These are phyloP conservation scores for Chlorociboria aeruginascens DNA, from an alignment of 495 filamentous ascomycete genomes.

Conservation along the genomic window DNA sequence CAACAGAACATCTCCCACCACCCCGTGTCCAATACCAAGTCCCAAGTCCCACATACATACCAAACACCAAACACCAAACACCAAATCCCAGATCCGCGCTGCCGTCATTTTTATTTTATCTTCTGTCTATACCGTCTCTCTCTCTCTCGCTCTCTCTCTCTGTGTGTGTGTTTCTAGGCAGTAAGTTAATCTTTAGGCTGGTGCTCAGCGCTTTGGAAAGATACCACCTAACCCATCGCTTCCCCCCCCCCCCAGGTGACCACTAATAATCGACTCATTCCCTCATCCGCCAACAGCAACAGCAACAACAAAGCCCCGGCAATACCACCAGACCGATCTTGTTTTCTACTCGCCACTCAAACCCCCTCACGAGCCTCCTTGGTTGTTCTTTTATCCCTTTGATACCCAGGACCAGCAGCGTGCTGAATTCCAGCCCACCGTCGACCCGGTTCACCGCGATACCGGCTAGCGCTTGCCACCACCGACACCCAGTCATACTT, in stretches of 20 bases:
- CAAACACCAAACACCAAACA: neutral
- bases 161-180: too few species aligned
- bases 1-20: conserved; percentile 1
- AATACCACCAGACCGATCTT: neutral
- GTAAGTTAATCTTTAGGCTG: too few species aligned
- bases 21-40: neutral
- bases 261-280: neutral
- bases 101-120: neutral
- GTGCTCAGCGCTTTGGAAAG: neutral
- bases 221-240: conserved; percentile 4
- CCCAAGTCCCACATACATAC: too few species aligned
- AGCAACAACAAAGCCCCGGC: neutral
- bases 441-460: conserved; percentile 5
- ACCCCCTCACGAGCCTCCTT: conserved; percentile 8
- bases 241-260: conserved; percentile 3
- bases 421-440: conserved; percentile 6
- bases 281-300: conserved; percentile 1
- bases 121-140: neutral
- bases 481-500: neutral
- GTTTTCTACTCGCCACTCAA: neutral
- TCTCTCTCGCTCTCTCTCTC: conserved; percentile 2
- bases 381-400: conserved; percentile 15
- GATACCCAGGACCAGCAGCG: conserved; percentile 12
- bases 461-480: conserved; percentile 14
- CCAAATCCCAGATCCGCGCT: too few species aligned